These are phyloP conservation scores for Blastocystis sp. DNA, from an alignment of 352 stramenopile species.

Conservation along the genomic window DNA sequence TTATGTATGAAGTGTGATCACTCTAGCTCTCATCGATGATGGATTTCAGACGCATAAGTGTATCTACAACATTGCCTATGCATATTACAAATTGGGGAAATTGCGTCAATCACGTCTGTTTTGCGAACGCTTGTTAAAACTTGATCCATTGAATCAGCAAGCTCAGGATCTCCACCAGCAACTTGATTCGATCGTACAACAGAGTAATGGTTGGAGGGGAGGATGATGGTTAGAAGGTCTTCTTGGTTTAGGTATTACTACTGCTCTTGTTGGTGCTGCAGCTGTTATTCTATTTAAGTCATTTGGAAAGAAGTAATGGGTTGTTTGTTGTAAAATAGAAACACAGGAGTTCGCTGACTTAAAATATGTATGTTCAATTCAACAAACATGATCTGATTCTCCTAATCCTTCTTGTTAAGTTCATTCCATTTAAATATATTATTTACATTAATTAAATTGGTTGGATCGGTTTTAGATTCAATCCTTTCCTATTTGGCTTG, in stretches of 20 bases:
- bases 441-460: background rate
- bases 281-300: slow-evolving; percentile 13
- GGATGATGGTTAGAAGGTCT: background rate
- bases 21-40: slow-evolving; percentile 18
- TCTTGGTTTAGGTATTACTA: slow-evolving; percentile 24
- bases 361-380: too few relatives aligned
- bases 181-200: slow-evolving; percentile 9
- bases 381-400: too few relatives aligned
- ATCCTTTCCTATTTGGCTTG: too few relatives aligned
- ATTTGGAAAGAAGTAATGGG: slow-evolving; percentile 7
- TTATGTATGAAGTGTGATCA: background rate
- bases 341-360: too few relatives aligned
- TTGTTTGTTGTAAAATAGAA: background rate
- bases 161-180: slow-evolving; percentile 43
- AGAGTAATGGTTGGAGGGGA: background rate
- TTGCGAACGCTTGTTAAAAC: slow-evolving; percentile 22
- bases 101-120: slow-evolving; percentile 36
- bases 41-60: slow-evolving; percentile 41
- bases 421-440: background rate
- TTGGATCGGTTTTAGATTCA: background rate
- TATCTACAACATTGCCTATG: slow-evolving; percentile 41
- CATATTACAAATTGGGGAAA: slow-evolving; percentile 32
- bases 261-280: background rate
- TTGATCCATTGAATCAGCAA: slow-evolving; percentile 38
- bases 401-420: background rate